Evolutionary conservation across 1,284 basidiomycete species (phyloP).

Genomic region (Ustilago crameri): DNA sequence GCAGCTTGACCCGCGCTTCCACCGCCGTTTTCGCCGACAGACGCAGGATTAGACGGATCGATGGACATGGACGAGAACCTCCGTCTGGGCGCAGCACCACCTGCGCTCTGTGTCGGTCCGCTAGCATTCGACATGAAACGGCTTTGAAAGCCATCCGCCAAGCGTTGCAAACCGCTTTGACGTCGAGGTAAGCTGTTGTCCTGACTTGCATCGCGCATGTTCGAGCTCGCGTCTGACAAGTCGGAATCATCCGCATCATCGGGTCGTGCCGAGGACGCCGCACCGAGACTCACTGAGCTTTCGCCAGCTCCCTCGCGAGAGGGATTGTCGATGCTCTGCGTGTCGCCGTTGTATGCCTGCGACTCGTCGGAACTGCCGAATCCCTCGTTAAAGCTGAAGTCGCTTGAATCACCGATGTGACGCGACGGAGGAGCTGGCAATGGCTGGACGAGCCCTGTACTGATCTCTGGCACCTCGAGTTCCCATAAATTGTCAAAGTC

Average conservation of each 20-base stretch:
- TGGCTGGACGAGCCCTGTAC: slow-evolving; percentile 45
- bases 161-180: slow-evolving; percentile 31
- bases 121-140: slow-evolving; percentile 14
- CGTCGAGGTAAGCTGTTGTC: slow-evolving; percentile 9
- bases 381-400: slow-evolving; percentile 46
- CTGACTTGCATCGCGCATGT: not conserved
- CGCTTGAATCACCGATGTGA: slow-evolving; percentile 22
- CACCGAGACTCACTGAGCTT: slow-evolving; percentile 20
- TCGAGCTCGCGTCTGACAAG: slow-evolving; percentile 24
- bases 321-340: slow-evolving; percentile 37
- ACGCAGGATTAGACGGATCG: slow-evolving; percentile 7
- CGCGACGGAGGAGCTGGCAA: slow-evolving; percentile 10
- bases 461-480: slow-evolving; percentile 27
- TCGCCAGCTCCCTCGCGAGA: slow-evolving; percentile 7
- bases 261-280: slow-evolving; percentile 1
- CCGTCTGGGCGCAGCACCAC: slow-evolving; percentile 16
- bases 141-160: slow-evolving; percentile 30
- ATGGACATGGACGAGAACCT: slow-evolving; percentile 39
- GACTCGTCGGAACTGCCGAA: slow-evolving; percentile 43
- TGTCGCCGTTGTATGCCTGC: slow-evolving; percentile 34
- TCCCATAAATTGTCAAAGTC: slow-evolving; percentile 57
- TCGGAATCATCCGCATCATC: slow-evolving; percentile 41
- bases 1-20: not conserved
- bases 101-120: not conserved
- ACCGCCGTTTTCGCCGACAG: slow-evolving; percentile 6